Base-by-base conservation (phyloP, 23 red algal genomes). In the Gracilaria gracilis region DNA sequence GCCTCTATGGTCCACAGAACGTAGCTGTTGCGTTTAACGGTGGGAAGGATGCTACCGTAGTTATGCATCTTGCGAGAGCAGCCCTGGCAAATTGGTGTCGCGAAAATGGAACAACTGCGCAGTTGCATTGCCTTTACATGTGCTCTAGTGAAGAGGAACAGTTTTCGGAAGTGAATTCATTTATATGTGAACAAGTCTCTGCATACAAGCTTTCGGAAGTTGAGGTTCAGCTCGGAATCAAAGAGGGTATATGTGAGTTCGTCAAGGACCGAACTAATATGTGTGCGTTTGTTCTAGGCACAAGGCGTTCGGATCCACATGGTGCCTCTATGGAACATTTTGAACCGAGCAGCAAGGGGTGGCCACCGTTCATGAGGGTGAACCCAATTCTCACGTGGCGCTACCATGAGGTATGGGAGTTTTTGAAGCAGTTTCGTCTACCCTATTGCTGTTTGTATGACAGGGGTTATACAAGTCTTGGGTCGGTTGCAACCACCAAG, bases 1-100 rank as follows among this genome's bases (percentile, higher is more conserved):
- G 82, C 24, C 33, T 88, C 5, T 94, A 94, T 55, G 51, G 51
- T 23, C 75, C 83, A 46, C 35, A 40, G 23, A 73, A 86, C 42
- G 39, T 94, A 25, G 83, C 83, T 1, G 84, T 96, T 21, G 90
- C 93, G 25, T 99, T 99, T 61, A 99, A 99, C 75, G 97, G 97
- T 15, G 97, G 97, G 20, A 99, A 99, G 79, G 97, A 99, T 74
- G 94, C 94, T 1, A 99, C 97, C 1, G 93, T 96, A 32, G 92
- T 99, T n/a, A 61, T 99, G 58, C 94, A 96, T 74, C 87, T 99
- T 57, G 80, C 86, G 27, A 87, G 94, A 61, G 97, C 94, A 20
- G 94, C 80, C 23, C 37, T 99, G 24, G 93, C 85, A 32, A 51
- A 91, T 32, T 78, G 91, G 46, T 66, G 79, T 53, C 16, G 46